Conservation (phyloP, 176 grass and related monocot genomes). For the Pontederia paniculata region DNA sequence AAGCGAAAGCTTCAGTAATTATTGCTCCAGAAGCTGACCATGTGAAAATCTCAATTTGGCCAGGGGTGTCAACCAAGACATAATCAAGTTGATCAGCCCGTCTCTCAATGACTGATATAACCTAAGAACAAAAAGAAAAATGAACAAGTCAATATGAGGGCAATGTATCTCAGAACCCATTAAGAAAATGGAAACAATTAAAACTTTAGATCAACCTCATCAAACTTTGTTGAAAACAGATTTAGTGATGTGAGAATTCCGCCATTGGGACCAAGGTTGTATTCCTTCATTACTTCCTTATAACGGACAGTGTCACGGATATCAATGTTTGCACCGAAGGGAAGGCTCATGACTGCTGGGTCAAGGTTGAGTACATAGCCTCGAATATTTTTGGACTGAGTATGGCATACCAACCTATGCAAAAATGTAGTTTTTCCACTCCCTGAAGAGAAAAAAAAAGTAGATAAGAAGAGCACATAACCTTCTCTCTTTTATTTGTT, state of each 20-base stretch:
- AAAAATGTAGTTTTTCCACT: constrained; percentile 92
- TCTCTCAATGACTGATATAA: constrained; percentile 81
- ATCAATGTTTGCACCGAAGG: constrained; percentile 88
- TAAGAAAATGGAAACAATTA: background rate
- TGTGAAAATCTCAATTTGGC: constrained; percentile 98
- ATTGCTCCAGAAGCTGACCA: constrained; percentile 99
- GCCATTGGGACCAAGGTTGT: constrained; percentile 87
- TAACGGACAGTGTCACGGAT: constrained; percentile 81
- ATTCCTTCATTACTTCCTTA: constrained; percentile 99
- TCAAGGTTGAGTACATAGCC: constrained; percentile 92
- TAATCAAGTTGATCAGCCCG: constrained; percentile 81
- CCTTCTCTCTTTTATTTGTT: background rate
- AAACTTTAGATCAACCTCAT: constrained; percentile 38
- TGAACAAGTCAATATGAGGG: background rate
- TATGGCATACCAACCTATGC: constrained; percentile 70
- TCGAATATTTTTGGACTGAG: constrained; percentile 37
- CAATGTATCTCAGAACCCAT: background rate
- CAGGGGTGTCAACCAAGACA: constrained; percentile 86
- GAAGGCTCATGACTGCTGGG: constrained; percentile 78
- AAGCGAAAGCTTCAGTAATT: constrained; percentile 93
- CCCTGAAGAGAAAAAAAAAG: constrained; percentile 31
- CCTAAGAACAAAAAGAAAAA: constrained; percentile 24
- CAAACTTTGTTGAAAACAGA: constrained; percentile 79
- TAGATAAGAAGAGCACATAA: background rate
- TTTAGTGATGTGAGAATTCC: constrained; percentile 87